These are phyloP conservation scores for Lomentospora prolificans DNA, from an alignment of 2,329 filamentous ascomycete genomes.

Conservation along the genomic window DNA sequence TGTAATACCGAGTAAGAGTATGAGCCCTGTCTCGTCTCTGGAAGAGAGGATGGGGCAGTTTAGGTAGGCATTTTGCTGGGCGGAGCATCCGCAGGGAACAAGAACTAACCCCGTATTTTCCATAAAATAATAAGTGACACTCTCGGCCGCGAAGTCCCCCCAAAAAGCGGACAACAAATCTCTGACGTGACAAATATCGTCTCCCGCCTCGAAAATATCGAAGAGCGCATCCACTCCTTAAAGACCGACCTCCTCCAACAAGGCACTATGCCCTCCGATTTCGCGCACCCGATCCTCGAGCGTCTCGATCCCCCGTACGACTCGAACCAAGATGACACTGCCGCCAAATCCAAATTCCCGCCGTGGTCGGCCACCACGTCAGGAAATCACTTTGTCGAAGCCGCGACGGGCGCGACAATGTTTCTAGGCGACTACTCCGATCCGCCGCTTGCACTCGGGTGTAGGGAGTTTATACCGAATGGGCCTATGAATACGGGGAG, in stretches of 20 bases:
- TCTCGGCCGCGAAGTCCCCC: neutral
- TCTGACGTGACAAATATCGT: neutral
- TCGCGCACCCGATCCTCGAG: neutral
- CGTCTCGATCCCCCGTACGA: neutral
- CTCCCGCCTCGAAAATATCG: constrained; percentile 2
- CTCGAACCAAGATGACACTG: neutral
- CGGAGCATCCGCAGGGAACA: too few species aligned
- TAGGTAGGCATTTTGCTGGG: neutral
- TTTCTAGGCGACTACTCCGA: constrained; percentile 1
- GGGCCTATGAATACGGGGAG: neutral
- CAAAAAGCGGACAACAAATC: neutral
- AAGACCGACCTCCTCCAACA: constrained; percentile 4
- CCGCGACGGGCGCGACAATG: constrained; percentile 3
- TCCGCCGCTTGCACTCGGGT: neutral
- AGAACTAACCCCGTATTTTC: neutral
- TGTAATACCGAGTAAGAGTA: neutral
- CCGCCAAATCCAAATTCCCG: neutral
- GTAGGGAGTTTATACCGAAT: neutral
- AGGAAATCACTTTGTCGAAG: constrained; percentile 1
- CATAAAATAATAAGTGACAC: neutral
- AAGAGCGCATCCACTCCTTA: neutral
- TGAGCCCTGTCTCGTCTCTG: neutral
- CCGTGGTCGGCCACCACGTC: neutral
- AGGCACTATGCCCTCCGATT: neutral
- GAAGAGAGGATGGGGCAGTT: neutral